Conservation (phyloP, 495 filamentous ascomycete genomes). For the Xylaria cubensis region DNA sequence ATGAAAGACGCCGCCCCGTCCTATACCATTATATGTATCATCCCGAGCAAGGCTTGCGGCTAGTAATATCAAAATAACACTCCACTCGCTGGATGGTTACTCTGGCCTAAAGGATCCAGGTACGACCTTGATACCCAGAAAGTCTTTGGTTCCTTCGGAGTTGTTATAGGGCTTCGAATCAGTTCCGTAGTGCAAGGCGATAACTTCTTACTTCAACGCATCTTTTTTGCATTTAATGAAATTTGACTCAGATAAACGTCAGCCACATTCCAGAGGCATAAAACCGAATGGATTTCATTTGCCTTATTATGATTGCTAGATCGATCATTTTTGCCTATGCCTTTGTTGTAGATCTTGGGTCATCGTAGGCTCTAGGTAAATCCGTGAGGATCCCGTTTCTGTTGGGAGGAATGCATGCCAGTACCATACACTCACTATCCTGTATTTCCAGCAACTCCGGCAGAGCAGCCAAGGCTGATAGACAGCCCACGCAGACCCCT, state of each 20-base stretch:
- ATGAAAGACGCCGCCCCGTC: slow-evolving; percentile 26
- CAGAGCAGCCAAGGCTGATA: slow-evolving; percentile 28
- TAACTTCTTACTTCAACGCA: slow-evolving; percentile 13
- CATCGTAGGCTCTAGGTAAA: slow-evolving; percentile 15
- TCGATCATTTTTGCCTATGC: slow-evolving; percentile 6
- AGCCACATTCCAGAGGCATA: background rate
- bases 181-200: slow-evolving; percentile 12
- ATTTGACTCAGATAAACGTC: background rate
- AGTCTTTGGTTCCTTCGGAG: background rate
- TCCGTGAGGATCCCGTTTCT: slow-evolving; percentile 25
- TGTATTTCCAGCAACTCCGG: slow-evolving; percentile 24
- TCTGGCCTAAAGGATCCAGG: background rate
- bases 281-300: background rate
- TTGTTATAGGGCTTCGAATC: background rate
- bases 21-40: slow-evolving; percentile 25
- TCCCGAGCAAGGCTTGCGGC: slow-evolving; percentile 26
- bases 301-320: background rate
- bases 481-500: slow-evolving; percentile 14
- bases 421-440: slow-evolving; percentile 1
- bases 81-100: slow-evolving; percentile 4
- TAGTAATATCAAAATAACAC: slow-evolving; percentile 10
- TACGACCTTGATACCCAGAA: background rate
- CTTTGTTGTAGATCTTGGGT: slow-evolving; percentile 25
- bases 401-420: slow-evolving; percentile 25
- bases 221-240: slow-evolving; percentile 11